Conservation (phyloP, 768 basidiomycete species). For the Leccinum imitatum region DNA sequence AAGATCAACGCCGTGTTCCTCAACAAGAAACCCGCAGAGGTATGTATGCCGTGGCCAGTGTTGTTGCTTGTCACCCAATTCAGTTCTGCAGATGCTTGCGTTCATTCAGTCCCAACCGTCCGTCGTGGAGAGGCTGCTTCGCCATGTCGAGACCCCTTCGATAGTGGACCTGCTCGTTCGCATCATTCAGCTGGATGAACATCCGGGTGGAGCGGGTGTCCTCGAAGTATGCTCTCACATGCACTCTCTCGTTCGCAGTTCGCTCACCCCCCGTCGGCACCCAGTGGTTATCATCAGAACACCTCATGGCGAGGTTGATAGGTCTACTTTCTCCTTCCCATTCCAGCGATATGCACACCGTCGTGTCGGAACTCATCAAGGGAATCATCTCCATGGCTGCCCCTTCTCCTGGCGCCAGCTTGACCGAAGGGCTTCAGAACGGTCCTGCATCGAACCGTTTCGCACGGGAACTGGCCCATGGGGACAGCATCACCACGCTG, state of each 20-base stretch:
- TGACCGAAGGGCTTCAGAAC: constrained; percentile 67
- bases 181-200: constrained; percentile 87
- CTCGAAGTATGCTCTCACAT: constrained; percentile 69
- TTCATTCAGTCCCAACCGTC: constrained; percentile 85
- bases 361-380: constrained; percentile 90
- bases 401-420: constrained; percentile 74
- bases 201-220: constrained; percentile 75
- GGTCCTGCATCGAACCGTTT: constrained; percentile 82
- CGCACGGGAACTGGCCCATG: constrained; percentile 81
- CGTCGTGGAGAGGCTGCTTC: constrained; percentile 78
- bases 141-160: constrained; percentile 85
- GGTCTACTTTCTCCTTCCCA: constrained; percentile 79
- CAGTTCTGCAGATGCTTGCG: constrained; percentile 71
- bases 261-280: constrained; percentile 29
- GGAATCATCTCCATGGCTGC: constrained; percentile 93
- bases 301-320: constrained; percentile 78
- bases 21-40: constrained; percentile 86
- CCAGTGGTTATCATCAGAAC: constrained; percentile 87
- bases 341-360: constrained; percentile 73
- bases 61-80: constrained; percentile 20
- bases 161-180: constrained; percentile 90
- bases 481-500: constrained; percentile 67
- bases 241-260: constrained; percentile 28
- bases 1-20: constrained; percentile 90
- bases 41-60: constrained; percentile 50